These are phyloP conservation scores for Leishmania lainsoni DNA, from an alignment of 208 protist species.

Conservation along the genomic window DNA sequence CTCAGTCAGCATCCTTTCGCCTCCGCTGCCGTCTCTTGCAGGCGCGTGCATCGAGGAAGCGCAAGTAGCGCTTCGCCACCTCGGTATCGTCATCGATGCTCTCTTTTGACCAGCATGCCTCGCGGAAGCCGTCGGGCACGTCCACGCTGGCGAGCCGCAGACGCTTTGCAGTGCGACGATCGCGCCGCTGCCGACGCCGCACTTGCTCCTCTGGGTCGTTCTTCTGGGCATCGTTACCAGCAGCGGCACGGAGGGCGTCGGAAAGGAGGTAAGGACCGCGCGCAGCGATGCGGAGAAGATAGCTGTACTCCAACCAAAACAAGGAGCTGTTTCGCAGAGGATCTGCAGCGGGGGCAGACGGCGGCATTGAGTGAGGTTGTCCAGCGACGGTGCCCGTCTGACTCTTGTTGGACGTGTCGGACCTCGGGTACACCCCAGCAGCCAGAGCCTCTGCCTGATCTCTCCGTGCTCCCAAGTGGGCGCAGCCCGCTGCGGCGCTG, in stretches of 20 bases:
- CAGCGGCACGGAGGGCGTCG: conserved; percentile 27
- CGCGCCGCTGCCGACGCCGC: conserved; percentile 26
- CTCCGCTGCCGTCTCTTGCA: not conserved
- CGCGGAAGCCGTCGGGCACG: conserved; percentile 31
- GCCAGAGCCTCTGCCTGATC: not conserved
- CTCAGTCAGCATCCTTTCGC: conserved; percentile 5
- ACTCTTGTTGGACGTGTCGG: not conserved
- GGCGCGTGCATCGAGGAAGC: conserved; percentile 9
- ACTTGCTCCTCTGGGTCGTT: conserved; percentile 23
- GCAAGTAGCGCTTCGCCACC: conserved; percentile 30
- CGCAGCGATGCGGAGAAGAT: conserved; percentile 12
- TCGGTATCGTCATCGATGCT: conserved; percentile 46
- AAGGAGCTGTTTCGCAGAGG: conserved; percentile 5
- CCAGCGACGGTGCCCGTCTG: not conserved
- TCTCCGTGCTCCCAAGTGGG: not conserved
- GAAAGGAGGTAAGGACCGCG: conserved; percentile 25
- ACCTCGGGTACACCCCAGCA: not conserved
- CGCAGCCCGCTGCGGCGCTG: not conserved
- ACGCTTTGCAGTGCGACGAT: conserved; percentile 18
- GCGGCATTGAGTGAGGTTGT: not conserved
- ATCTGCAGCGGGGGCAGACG: not conserved
- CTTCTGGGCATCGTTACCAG: conserved; percentile 14
- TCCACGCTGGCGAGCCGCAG: conserved; percentile 28
- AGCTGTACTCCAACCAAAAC: conserved; percentile 32
- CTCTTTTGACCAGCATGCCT: conserved; percentile 34